Evolutionary conservation across 1,284 basidiomycete species (phyloP).

Genomic region (Ustanciosporium gigantosporum): DNA sequence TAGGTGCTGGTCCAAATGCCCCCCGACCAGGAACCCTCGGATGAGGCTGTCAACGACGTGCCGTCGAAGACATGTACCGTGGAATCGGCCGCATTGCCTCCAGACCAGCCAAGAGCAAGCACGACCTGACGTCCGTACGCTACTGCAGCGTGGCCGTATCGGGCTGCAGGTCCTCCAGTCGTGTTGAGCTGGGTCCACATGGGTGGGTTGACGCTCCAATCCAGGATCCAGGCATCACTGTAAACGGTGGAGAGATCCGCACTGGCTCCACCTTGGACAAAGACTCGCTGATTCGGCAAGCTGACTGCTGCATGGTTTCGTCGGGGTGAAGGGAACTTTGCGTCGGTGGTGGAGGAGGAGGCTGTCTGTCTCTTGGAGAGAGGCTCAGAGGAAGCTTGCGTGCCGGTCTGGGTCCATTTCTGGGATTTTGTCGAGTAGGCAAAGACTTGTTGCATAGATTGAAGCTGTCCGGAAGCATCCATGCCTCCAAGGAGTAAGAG

Average conservation of each 20-base stretch:
- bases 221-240: conserved; percentile 54
- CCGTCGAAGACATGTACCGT: conserved; percentile 43
- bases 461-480: conserved; percentile 28
- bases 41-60: conserved; percentile 5
- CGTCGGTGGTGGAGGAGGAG: neutral
- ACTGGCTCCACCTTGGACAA: conserved; percentile 51
- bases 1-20: conserved; percentile 44
- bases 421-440: conserved; percentile 22
- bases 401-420: conserved; percentile 30
- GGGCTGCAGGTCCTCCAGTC: conserved; percentile 33
- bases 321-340: conserved; percentile 33
- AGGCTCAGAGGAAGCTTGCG: conserved; percentile 1
- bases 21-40: conserved; percentile 34
- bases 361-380: neutral
- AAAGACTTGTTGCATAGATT: conserved; percentile 37
- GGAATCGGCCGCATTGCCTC: conserved; percentile 38
- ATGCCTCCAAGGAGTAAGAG: conserved; percentile 47
- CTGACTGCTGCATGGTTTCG: conserved; percentile 50
- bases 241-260: conserved; percentile 45
- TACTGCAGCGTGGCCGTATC: conserved; percentile 49
- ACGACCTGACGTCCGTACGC: conserved; percentile 46
- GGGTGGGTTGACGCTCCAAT: conserved; percentile 48
- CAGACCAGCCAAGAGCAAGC: conserved; percentile 47
- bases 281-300: conserved; percentile 44
- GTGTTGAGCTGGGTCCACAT: conserved; percentile 37